Evolutionary conservation across 2,329 filamentous ascomycete species (phyloP).

Genomic region (Myrmaecium sp.): DNA sequence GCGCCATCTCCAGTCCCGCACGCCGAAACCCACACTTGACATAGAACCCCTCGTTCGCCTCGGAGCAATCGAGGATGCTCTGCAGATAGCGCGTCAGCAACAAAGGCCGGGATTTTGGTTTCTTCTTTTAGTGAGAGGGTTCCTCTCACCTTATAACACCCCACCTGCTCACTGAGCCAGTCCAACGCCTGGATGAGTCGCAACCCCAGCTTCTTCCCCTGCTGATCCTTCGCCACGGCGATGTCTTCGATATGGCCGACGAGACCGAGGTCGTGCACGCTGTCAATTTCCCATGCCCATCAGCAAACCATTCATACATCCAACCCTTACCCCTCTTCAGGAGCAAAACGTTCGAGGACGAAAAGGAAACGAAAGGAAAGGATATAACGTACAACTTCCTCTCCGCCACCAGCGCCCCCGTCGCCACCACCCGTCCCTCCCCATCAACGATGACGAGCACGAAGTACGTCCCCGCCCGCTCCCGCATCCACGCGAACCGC

Average conservation of each 20-base stretch:
- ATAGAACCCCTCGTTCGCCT: constrained; percentile 94
- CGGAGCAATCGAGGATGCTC: constrained; percentile 91
- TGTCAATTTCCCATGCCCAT: constrained; percentile 7
- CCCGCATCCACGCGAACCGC: constrained; percentile 67
- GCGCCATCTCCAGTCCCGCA: constrained; percentile 89
- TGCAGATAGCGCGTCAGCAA: constrained; percentile 18
- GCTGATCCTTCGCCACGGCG: constrained; percentile 83
- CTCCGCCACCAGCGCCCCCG: constrained; percentile 80
- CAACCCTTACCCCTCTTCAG: constrained; percentile 2
- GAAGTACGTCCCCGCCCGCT: constrained; percentile 64
- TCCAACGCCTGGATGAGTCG: constrained; percentile 89
- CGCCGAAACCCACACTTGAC: constrained; percentile 92
- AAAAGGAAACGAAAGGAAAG: neutral
- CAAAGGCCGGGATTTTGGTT: neutral
- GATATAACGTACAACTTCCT: constrained; percentile 53
- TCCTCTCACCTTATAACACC: constrained; percentile 64
- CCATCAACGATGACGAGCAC: constrained; percentile 72
- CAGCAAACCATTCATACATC: neutral
- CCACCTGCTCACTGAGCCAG: constrained; percentile 68
- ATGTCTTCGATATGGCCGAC: constrained; percentile 98
- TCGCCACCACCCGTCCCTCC: constrained; percentile 60
- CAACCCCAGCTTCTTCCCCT: constrained; percentile 90
- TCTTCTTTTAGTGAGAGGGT: neutral
- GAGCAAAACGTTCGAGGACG: constrained; percentile 26
- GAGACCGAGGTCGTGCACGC: constrained; percentile 59